phyloP scores from a whole-genome alignment of 768 basidiomycete genomes.

The Gymnopilus junonius region DNA sequence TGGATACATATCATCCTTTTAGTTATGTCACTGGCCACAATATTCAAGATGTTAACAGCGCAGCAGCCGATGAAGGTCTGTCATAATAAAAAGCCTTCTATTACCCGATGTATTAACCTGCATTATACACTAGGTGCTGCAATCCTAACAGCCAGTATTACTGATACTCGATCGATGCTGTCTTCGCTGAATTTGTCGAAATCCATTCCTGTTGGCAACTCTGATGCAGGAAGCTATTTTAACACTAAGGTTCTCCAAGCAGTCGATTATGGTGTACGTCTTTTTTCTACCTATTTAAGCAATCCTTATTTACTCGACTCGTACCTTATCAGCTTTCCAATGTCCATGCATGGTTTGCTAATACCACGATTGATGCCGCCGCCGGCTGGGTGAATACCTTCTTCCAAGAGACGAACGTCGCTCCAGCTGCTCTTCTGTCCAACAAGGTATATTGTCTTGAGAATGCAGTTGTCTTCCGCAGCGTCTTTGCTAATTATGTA shows the following conservation, averaged over 20 bases:
- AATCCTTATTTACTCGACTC: background rate
- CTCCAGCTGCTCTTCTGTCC: slow-evolving; percentile 54
- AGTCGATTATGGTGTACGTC: slow-evolving; percentile 71
- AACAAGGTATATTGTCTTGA: slow-evolving; percentile 55
- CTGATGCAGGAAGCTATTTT: slow-evolving; percentile 89
- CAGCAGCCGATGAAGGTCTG: slow-evolving; percentile 52
- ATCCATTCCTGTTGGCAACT: slow-evolving; percentile 72
- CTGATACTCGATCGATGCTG: slow-evolving; percentile 63
- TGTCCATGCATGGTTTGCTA: slow-evolving; percentile 95
- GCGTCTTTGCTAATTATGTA: slow-evolving; percentile 2
- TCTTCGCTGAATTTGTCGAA: slow-evolving; percentile 60
- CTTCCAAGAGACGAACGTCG: slow-evolving; percentile 73
- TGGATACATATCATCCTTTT: background rate
- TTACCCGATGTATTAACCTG: background rate
- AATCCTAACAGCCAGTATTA: slow-evolving; percentile 65
- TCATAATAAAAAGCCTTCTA: background rate
- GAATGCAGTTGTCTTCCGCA: background rate
- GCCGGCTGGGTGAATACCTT: slow-evolving; percentile 83
- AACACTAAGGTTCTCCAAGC: slow-evolving; percentile 63
- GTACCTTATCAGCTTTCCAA: slow-evolving; percentile 67
- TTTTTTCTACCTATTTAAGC: background rate
- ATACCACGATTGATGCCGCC: slow-evolving; percentile 68
- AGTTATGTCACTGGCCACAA: slow-evolving; percentile 62
- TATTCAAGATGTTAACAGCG: slow-evolving; percentile 58
- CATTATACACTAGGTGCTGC: slow-evolving; percentile 49